Conservation (phyloP, 805 yeast species). For the Groenewaldozyma tartarivorans region DNA sequence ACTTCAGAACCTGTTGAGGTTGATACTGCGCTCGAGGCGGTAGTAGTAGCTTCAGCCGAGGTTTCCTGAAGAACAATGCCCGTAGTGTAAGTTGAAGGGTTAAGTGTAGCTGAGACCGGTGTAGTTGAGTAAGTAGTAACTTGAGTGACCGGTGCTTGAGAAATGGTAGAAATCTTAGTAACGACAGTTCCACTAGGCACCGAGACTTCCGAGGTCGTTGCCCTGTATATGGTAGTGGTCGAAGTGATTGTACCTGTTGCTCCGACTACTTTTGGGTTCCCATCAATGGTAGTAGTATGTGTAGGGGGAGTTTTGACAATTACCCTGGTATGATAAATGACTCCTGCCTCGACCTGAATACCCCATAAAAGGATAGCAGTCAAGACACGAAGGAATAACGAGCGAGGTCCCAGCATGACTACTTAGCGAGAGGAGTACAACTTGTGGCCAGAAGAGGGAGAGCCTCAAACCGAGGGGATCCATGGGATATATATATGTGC, state of each 20-base stretch:
- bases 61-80: slow-evolving; percentile 12
- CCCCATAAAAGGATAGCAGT: background rate
- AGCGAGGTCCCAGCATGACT: too few species aligned
- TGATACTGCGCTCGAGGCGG: background rate
- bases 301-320: slow-evolving; percentile 14
- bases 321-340: slow-evolving; percentile 4
- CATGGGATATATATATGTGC: too few species aligned
- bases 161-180: slow-evolving; percentile 24
- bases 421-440: too few species aligned
- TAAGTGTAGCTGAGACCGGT: slow-evolving; percentile 22
- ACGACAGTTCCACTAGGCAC: slow-evolving; percentile 24
- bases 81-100: slow-evolving; percentile 25
- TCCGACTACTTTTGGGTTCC: slow-evolving; percentile 11
- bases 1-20: background rate
- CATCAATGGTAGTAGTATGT: slow-evolving; percentile 9
- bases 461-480: too few species aligned
- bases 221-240: slow-evolving; percentile 23
- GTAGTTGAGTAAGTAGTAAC: slow-evolving; percentile 23
- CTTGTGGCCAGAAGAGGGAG: too few species aligned
- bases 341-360: slow-evolving; percentile 3
- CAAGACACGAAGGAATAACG: background rate
- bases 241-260: slow-evolving; percentile 18
- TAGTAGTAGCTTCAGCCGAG: background rate
- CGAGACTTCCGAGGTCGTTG: slow-evolving; percentile 24
- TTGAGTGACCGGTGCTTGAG: slow-evolving; percentile 27